Base-by-base conservation (phyloP, 257 asterid genomes). In the Linderniella brevidens region DNA sequence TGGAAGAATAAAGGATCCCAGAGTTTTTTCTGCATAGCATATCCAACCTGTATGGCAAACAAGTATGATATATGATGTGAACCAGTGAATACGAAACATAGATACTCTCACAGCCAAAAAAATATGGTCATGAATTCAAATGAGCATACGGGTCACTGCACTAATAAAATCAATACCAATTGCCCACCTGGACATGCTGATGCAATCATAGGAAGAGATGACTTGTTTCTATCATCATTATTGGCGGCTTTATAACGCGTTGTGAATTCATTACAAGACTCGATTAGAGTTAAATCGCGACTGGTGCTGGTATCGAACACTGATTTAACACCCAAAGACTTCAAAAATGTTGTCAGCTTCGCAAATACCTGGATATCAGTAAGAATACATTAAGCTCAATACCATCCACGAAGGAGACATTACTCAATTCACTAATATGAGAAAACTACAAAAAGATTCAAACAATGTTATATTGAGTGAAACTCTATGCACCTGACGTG, bases 1-100 rank as follows among this genome's bases (percentile, higher is more conserved):
- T 39, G 99, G 94, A 58, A 90, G 86, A 72, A 90, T 65, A 64
- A 71, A 86, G 16, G 96, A 77, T 46, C 96, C 94, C 47, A 90
- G 94, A 55, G 94, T 77, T 71, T 90, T 90, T 72, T 85, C 99
- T 7, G 99, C 99, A 66, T 90, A 90, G 65, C 99, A 90, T 69
- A 90, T 75, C 99, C 99, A 90, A 55, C 99, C 99, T 90, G 80
- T 55, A 61, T 25, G 32, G 32, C 32, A 6, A 25, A 25, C 32
- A 25, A 25, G 32, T 25, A 25, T 25, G 32, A 25, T 25, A 6
- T 25, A 25, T 3, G 32, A 25, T 25, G 32, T 3, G 32, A 25
- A 25, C 32, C 3, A 25, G n/a, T n/a, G n/a, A n/a, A n/a, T n/a
- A n/a, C 3, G 32, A 6, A 25, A 2, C 32, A 25, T 25, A 25